Percentiles rank a stretch among this genome's conserved stretches.
Conservation (phyloP, 2,329 filamentous ascomycete genomes). For the Cladophialophora exuberans region DNA sequence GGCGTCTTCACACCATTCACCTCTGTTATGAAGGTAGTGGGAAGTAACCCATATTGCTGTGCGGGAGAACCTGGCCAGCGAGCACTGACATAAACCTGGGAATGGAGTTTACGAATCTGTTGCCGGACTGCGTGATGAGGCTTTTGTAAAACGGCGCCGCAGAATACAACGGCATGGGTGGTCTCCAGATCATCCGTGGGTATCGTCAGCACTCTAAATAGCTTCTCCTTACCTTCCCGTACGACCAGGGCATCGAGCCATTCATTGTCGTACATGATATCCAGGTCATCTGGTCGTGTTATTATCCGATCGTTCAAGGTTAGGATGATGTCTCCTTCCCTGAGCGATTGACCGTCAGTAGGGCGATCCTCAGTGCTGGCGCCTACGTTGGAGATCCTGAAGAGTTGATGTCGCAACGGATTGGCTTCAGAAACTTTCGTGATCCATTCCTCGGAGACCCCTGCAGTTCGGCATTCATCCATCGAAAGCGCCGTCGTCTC, state of each 20-base stretch:
- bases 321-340: slow-evolving; percentile 90
- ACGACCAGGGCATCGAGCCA: slow-evolving; percentile 82
- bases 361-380: slow-evolving; percentile 55
- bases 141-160: slow-evolving; percentile 87
- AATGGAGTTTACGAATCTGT: slow-evolving; percentile 95
- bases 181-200: slow-evolving; percentile 91
- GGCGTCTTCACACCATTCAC: slow-evolving; percentile 88
- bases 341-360: slow-evolving; percentile 58
- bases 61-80: slow-evolving; percentile 80
- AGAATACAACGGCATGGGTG: slow-evolving; percentile 88
- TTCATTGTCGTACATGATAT: slow-evolving; percentile 93
- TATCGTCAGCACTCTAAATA: slow-evolving; percentile 79
- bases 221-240: slow-evolving; percentile 78
- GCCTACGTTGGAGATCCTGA: slow-evolving; percentile 94
- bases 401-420: slow-evolving; percentile 89
- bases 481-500: slow-evolving; percentile 96
- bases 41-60: slow-evolving; percentile 88
- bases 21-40: slow-evolving; percentile 96
- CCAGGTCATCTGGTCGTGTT: slow-evolving; percentile 88
- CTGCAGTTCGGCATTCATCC: slow-evolving; percentile 96
- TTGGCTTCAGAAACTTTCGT: slow-evolving; percentile 85
- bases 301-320: slow-evolving; percentile 90
- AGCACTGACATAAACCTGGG: slow-evolving; percentile 93
- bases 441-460: slow-evolving; percentile 94
- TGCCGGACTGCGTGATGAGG: slow-evolving; percentile 96